These are phyloP conservation scores for Luzula sylvatica DNA, from an alignment of 176 grass and related monocot genomes.

Conservation along the genomic window DNA sequence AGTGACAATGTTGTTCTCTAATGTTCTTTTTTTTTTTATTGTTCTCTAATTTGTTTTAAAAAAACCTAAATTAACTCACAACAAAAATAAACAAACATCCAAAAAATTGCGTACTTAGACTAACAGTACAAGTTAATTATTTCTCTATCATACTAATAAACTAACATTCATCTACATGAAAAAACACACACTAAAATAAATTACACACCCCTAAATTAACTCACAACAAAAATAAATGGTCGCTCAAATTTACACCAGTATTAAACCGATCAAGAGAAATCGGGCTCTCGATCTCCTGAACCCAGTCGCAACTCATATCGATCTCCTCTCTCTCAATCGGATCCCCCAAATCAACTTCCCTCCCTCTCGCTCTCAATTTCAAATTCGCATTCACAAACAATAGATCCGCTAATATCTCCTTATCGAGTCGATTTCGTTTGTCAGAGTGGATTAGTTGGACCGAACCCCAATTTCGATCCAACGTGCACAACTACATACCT, in stretches of 20 bases:
- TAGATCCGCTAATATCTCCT: slow-evolving; percentile 62
- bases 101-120: too few species aligned
- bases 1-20: too few species aligned
- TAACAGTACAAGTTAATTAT: too few species aligned
- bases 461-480: slow-evolving; percentile 63
- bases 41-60: too few species aligned
- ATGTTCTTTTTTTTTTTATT: too few species aligned
- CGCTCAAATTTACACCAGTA: slow-evolving; percentile 53
- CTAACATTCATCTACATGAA: too few species aligned
- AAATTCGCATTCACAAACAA: slow-evolving; percentile 87
- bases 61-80: too few species aligned
- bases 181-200: not conserved
- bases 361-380: slow-evolving; percentile 45
- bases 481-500: slow-evolving; percentile 80
- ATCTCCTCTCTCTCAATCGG: slow-evolving; percentile 49
- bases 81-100: too few species aligned
- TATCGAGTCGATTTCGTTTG: slow-evolving; percentile 70
- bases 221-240: slow-evolving; percentile 69
- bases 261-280: slow-evolving; percentile 89
- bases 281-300: slow-evolving; percentile 64
- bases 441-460: slow-evolving; percentile 71
- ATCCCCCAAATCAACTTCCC: slow-evolving; percentile 34
- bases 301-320: slow-evolving; percentile 84
- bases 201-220: not conserved
- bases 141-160: too few species aligned